A percentile compares a stretch with the other conserved stretches of the same genome.
Evolutionary conservation across 2,329 filamentous ascomycete genomes (phyloP).

Genomic region (Oidium heveae): DNA sequence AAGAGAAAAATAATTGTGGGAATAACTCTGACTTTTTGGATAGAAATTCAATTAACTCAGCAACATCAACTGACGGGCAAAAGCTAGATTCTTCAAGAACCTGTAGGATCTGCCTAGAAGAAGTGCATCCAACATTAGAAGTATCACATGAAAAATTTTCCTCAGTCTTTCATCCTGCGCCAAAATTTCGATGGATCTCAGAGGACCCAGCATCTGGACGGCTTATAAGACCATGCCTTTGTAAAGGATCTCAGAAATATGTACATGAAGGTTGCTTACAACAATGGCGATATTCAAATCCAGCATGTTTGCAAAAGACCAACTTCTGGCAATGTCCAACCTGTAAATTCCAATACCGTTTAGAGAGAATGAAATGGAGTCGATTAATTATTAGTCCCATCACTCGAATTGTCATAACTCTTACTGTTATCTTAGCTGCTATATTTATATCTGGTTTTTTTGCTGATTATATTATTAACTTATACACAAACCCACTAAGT

Average conservation of each 20-base stretch:
- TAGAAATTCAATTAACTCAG: too few relatives aligned
- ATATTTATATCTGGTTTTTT: constrained; percentile 75
- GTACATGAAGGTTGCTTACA: constrained; percentile 81
- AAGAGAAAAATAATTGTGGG: too few relatives aligned
- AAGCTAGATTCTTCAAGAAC: constrained; percentile 28
- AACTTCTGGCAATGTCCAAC: constrained; percentile 78
- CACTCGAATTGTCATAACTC: constrained; percentile 45
- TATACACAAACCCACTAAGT: constrained; percentile 59
- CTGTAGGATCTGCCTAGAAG: constrained; percentile 77
- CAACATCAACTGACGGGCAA: too few relatives aligned
- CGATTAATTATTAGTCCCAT: constrained; percentile 39
- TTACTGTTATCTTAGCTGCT: constrained; percentile 41
- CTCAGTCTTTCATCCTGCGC: constrained; percentile 27
- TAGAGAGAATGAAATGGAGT: constrained; percentile 55
- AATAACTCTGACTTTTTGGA: too few relatives aligned
- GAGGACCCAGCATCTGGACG: constrained; percentile 49
- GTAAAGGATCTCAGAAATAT: constrained; percentile 79
- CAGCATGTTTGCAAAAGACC: constrained; percentile 27
- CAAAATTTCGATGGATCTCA: constrained; percentile 44
- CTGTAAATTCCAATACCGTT: constrained; percentile 58
- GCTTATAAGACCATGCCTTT: constrained; percentile 72
- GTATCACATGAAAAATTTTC: constrained; percentile 26
- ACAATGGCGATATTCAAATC: constrained; percentile 55
- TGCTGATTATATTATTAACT: constrained; percentile 73
- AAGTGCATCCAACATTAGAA: constrained; percentile 32